Base-by-base conservation (phyloP, 352 stramenopile genomes). In the Phytopythium chamaehyphon region DNA sequence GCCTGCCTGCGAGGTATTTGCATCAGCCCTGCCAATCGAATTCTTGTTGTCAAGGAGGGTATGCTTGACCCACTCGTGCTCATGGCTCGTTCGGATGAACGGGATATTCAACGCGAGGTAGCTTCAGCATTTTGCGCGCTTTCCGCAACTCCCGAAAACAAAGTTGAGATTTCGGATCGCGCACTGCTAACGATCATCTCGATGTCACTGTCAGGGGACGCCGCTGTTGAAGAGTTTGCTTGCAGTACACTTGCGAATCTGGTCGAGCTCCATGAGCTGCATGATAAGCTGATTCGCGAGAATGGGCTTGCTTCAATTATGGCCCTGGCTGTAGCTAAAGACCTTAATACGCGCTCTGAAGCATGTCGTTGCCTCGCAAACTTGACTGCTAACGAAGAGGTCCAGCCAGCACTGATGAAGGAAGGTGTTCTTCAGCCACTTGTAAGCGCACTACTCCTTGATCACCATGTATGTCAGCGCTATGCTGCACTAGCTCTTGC, bases 191-290 rank as follows among this genome's bases (percentile, higher is more conserved):
- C 96, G 7, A 95, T 99, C 54, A 97, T 98, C 36, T 93, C 84
- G 16, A 87, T 98, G 67, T 88, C 96, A 33, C 73, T 98, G 3
- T 96, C 86, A 16, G 93, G 90, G 5, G 95, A 98, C 61, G 64
- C 69, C 1, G 66, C 67, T 1, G 83, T 98, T 12, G 96, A 98
- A 59, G 85, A 96, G 53, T 95, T 98, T 55, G 83, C 91, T 6
- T 97, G 90, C 60, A 97, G 88, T 55, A 95, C 93, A 24, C 81
- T 98, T 40, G 92, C 95, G 6, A 99, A 98, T 61, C 74, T 99
- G 14, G 84, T 98, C 54, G 96, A 98, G 62, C 74, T 97, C 24
- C 81, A 88, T 36, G 95, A 98, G 44, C 76, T 98, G 3, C 95
- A 98, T 59, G 72, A 83, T n/a, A 96, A 96, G 40, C 72, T 99